phyloP scores from a whole-genome alignment of 768 basidiomycete species.

The Aureoboletus auriporus region DNA sequence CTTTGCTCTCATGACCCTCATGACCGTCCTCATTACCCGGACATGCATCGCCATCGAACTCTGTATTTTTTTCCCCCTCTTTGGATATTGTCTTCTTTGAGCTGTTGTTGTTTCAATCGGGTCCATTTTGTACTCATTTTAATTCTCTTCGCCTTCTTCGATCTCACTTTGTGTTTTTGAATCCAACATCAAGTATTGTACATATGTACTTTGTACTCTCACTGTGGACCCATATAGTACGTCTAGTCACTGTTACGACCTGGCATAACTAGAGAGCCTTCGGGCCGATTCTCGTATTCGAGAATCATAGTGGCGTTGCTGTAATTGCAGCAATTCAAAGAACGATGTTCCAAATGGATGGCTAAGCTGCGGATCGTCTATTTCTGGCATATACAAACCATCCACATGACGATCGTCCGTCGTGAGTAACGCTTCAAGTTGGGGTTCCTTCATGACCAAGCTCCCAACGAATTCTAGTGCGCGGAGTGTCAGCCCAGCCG shows the following conservation, averaged over 20 bases:
- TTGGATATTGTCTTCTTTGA: slow-evolving; percentile 30
- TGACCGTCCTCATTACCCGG: slow-evolving; percentile 18
- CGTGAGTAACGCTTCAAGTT: slow-evolving; percentile 78
- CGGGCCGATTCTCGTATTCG: slow-evolving; percentile 64
- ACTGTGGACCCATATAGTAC: slow-evolving; percentile 23
- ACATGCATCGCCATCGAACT: slow-evolving; percentile 22
- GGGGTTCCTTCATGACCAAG: slow-evolving; percentile 72
- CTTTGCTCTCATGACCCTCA: slow-evolving; percentile 31
- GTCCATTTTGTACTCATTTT: slow-evolving; percentile 9
- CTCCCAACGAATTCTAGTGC: slow-evolving; percentile 69
- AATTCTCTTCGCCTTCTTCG: slow-evolving; percentile 19
- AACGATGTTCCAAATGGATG: slow-evolving; percentile 82
- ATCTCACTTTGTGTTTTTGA: slow-evolving; percentile 9
- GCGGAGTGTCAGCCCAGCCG: slow-evolving; percentile 58
- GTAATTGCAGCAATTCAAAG: slow-evolving; percentile 76
- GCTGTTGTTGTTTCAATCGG: slow-evolving; percentile 14
- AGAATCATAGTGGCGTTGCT: slow-evolving; percentile 58
- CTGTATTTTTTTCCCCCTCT: slow-evolving; percentile 13
- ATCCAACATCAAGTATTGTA: slow-evolving; percentile 27
- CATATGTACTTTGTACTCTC: slow-evolving; percentile 26
- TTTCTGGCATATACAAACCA: slow-evolving; percentile 79
- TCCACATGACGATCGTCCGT: slow-evolving; percentile 83
- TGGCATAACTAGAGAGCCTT: slow-evolving; percentile 46
- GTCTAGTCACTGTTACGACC: slow-evolving; percentile 31
- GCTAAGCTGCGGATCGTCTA: slow-evolving; percentile 85